phyloP scores from a whole-genome alignment of 352 stramenopile genomes.

The Phytopythium vexans region DNA sequence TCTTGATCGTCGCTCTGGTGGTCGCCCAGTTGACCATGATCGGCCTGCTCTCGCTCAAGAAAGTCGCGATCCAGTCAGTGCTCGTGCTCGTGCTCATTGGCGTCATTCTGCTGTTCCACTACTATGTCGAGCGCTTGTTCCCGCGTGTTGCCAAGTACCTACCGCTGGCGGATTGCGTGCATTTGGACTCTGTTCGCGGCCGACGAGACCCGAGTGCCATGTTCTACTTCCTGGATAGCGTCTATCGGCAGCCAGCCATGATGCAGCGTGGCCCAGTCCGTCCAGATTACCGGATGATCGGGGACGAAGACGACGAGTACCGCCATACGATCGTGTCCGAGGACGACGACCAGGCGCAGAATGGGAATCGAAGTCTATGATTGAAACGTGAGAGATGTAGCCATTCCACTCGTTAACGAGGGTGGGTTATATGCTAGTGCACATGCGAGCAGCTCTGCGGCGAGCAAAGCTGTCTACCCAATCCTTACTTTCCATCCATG shows the following conservation, averaged over 20 bases:
- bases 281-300: constrained; percentile 60
- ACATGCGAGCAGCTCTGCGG: constrained; percentile 35
- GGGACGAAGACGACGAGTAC: constrained; percentile 28
- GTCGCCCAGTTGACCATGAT: constrained; percentile 75
- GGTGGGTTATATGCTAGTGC: constrained; percentile 14
- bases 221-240: constrained; percentile 66
- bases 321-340: constrained; percentile 29
- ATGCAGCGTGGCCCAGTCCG: constrained; percentile 40
- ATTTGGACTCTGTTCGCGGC: constrained; percentile 39
- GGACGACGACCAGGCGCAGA: constrained; percentile 23
- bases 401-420: background rate
- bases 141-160: constrained; percentile 57
- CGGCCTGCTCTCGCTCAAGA: constrained; percentile 78
- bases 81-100: constrained; percentile 26
- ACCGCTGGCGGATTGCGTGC: constrained; percentile 54
- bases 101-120: constrained; percentile 57
- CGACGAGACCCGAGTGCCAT: constrained; percentile 21
- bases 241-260: constrained; percentile 74
- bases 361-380: background rate
- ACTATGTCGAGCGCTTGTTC: constrained; percentile 54
- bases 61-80: constrained; percentile 31
- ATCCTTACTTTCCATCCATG: constrained; percentile 38
- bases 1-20: constrained; percentile 69
- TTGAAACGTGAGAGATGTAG: background rate
- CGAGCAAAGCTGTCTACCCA: constrained; percentile 29